Evolutionary conservation across 1,139 yeast species (phyloP).

Genomic region (Debaryomyces sp.): DNA sequence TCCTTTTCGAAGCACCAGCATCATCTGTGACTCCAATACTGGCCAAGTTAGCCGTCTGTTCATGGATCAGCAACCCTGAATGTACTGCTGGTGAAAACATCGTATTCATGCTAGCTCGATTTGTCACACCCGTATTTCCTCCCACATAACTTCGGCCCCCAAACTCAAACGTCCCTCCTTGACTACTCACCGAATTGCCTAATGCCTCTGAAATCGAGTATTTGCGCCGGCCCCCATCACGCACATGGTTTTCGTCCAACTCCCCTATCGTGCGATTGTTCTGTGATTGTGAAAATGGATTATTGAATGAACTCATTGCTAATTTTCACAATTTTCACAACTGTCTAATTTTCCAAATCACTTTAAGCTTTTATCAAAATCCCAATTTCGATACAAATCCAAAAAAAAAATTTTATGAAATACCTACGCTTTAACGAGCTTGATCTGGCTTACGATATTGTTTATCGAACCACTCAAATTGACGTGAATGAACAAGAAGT

Average conservation of each 20-base stretch:
- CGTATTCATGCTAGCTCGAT: constrained; percentile 10
- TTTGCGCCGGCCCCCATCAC: constrained; percentile 16
- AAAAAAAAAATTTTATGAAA: not conserved
- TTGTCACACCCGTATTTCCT: constrained; percentile 25
- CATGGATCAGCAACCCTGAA: constrained; percentile 56
- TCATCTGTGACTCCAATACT: constrained; percentile 58
- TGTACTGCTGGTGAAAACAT: constrained; percentile 43
- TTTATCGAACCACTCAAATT: not conserved
- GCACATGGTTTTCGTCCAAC: not conserved
- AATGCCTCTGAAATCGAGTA: constrained; percentile 32
- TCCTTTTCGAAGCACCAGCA: constrained; percentile 14
- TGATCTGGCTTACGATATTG: not conserved
- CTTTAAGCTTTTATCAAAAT: not conserved
- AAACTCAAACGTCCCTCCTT: constrained; percentile 38
- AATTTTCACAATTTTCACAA: not conserved
- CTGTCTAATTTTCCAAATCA: not conserved
- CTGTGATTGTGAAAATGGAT: constrained; percentile 3
- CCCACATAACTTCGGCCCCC: constrained; percentile 50
- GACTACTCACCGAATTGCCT: constrained; percentile 20
- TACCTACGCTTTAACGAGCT: not conserved
- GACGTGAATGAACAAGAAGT: not conserved
- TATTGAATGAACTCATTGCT: constrained; percentile 4
- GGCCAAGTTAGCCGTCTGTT: constrained; percentile 66
- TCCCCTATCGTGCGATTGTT: not conserved
- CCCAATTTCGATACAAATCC: not conserved